Conservation (phyloP, 352 stramenopile species). For the Halophytophthora batemanensis region DNA sequence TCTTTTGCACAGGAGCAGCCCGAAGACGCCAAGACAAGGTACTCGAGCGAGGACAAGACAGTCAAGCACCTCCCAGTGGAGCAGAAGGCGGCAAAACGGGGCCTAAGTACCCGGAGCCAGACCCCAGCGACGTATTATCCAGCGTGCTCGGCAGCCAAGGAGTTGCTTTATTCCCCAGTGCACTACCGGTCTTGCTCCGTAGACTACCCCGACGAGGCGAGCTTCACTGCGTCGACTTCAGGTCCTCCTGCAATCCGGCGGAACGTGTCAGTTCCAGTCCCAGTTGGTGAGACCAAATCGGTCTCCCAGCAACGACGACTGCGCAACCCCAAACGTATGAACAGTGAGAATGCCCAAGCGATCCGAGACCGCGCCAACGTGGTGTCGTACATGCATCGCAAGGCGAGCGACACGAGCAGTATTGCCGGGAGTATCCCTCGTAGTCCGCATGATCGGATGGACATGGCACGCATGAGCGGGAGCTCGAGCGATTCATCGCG, state of each 20-base stretch:
- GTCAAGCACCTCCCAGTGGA: conserved; percentile 10
- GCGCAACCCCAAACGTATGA: conserved; percentile 18
- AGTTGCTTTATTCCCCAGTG: conserved; percentile 29
- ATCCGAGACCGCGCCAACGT: conserved; percentile 85
- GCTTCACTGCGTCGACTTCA: conserved; percentile 4
- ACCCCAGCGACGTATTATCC: conserved; percentile 6
- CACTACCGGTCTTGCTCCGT: conserved; percentile 32
- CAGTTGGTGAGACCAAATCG: conserved; percentile 10
- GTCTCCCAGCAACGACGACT: conserved; percentile 18
- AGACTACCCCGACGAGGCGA: conserved; percentile 25
- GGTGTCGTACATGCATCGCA: conserved; percentile 83
- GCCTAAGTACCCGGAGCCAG: no score
- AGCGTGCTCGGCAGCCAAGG: conserved; percentile 16
- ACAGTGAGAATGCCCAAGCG: conserved; percentile 51
- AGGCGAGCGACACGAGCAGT: conserved; percentile 80
- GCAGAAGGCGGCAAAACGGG: conserved; percentile 1
- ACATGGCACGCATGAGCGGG: conserved; percentile 45
- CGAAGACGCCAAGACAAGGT: conserved; percentile 21
- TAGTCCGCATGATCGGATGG: conserved; percentile 39
- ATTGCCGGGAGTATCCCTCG: conserved; percentile 56
- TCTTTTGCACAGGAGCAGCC: conserved; percentile 28
- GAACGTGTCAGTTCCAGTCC: conserved; percentile 32
- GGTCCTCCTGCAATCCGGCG: conserved; percentile 31
- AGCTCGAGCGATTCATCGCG: conserved; percentile 72
- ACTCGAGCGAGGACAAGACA: conserved; percentile 18